Evolutionary conservation across 2,329 filamentous ascomycete genomes (phyloP), one percentile per base, ranked within the genome.

Genomic region (Talaromyces marneffei): DNA sequence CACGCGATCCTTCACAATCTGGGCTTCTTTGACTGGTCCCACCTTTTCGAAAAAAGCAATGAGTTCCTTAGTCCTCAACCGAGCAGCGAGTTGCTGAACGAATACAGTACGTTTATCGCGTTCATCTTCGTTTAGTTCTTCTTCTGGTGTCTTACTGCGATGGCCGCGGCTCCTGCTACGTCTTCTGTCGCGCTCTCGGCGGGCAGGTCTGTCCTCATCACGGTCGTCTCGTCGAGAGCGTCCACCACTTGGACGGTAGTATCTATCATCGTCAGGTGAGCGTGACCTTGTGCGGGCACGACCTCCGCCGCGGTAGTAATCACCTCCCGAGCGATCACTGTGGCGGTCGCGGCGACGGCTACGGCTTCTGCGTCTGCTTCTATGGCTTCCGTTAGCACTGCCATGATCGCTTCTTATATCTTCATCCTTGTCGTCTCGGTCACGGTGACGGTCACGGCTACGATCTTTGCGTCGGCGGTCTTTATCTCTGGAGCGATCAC

Each of bases 1-100:
- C 65, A 99, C 92, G 65, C 94, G 86, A 71, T 99, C 94, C 78
- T 97, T 97, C 58, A 99, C 94, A 71, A 99, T 99, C 80, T 97
- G 94, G 56, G 94, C 94, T 75, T 97, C 94, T 70, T 94, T 95
- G 60, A 99, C 94, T 40, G 90, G 87, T 65, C 94, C 94, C 69
- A 94, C 89, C 77, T 93, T 92, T 75, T 96, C 91, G 72, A 99
- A 99, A 76, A 99, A 99, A 64, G 87, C 85, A 75, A 95, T 93
- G 65, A 99, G 83, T 76, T 97, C 92, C 71, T 91, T 92, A 60
- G 91, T 96, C 69, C 93, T 88, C 66, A 97, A 84, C 72, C 94
- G 90, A 67, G 92, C 92, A 68, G 94, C 94, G 72, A 99, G 88
- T 78, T 99, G 94, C 81, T 99, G 94, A 60, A 99, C 94, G 74